Conservation (phyloP, 305 asterid species). For the Fraxinus xanthoxyloides region DNA sequence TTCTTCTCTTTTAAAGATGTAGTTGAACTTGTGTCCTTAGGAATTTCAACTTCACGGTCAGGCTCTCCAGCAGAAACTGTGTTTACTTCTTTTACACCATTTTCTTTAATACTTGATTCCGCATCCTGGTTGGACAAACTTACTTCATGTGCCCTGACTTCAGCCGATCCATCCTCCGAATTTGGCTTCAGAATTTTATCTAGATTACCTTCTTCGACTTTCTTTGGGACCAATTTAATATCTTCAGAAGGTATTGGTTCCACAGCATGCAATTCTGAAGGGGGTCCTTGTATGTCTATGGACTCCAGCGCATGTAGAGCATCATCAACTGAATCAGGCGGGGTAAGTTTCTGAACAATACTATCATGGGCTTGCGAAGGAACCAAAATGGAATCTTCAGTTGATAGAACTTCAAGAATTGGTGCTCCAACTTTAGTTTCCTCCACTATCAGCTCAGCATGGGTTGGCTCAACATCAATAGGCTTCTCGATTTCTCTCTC, state of each 20-base stretch:
- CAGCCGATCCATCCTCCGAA: neutral
- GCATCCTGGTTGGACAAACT: neutral
- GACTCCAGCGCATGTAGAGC: constrained; percentile 6
- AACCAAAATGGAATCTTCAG: constrained; percentile 36
- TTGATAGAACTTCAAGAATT: constrained; percentile 30
- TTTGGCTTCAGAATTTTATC: constrained; percentile 2
- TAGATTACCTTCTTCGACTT: neutral
- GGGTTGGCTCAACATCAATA: constrained; percentile 21
- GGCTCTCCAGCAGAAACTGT: constrained; percentile 1
- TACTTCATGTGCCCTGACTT: neutral
- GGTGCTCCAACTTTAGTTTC: constrained; percentile 17
- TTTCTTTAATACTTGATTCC: constrained; percentile 6
- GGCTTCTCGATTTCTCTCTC: constrained; percentile 23
- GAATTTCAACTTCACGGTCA: neutral
- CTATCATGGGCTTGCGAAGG: constrained; percentile 26
- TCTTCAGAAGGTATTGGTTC: constrained; percentile 20
- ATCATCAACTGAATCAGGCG: constrained; percentile 30
- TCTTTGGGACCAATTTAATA: neutral
- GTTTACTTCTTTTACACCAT: neutral
- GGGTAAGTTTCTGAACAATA: constrained; percentile 11
- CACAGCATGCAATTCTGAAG: constrained; percentile 18
- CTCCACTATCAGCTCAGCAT: constrained; percentile 22
- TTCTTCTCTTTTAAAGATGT: constrained; percentile 9
- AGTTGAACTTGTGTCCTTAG: neutral
- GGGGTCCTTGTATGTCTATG: constrained; percentile 1